Conservation (phyloP, 176 grass and related monocot genomes). For the Oryza punctata region DNA sequence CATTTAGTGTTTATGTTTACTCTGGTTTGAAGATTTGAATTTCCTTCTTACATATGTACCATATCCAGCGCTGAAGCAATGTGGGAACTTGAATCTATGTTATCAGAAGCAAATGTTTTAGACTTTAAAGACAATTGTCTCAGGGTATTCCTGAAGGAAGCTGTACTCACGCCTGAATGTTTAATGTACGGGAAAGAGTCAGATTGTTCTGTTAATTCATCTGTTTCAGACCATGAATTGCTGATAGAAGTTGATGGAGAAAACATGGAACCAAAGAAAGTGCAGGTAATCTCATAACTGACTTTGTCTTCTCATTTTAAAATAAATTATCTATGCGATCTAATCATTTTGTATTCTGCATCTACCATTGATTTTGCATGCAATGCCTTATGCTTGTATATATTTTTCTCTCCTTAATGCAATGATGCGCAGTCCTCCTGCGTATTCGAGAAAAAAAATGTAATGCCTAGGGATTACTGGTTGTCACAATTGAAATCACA, state of each 20-base stretch:
- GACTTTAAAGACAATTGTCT: conserved; percentile 63
- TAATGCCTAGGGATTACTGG: neutral
- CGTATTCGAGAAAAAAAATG: too few species aligned
- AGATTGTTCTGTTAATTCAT: conserved; percentile 56
- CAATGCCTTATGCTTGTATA: neutral
- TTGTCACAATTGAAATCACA: neutral
- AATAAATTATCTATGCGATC: neutral
- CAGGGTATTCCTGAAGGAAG: conserved; percentile 54
- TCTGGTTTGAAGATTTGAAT: conserved; percentile 10
- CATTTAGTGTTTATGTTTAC: conserved; percentile 23
- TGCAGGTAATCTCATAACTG: conserved; percentile 56
- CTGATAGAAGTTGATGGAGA: conserved; percentile 68
- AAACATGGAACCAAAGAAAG: conserved; percentile 70
- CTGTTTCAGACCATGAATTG: conserved; percentile 75
- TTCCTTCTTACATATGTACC: conserved; percentile 30
- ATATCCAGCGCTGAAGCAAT: conserved; percentile 58
- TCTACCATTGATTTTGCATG: neutral
- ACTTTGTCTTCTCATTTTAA: conserved; percentile 26
- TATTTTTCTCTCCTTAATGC: too few species aligned
- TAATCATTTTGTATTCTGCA: neutral
- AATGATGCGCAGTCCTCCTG: too few species aligned
- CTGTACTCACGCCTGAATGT: conserved; percentile 45
- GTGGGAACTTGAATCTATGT: conserved; percentile 51
- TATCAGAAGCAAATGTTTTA: conserved; percentile 70
- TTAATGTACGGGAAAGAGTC: conserved; percentile 57